Percentiles rank a stretch among this genome's conserved stretches.
Conservation (phyloP, 192 early-diverging fungal genomes). For the Rhizophagus sp. region DNA sequence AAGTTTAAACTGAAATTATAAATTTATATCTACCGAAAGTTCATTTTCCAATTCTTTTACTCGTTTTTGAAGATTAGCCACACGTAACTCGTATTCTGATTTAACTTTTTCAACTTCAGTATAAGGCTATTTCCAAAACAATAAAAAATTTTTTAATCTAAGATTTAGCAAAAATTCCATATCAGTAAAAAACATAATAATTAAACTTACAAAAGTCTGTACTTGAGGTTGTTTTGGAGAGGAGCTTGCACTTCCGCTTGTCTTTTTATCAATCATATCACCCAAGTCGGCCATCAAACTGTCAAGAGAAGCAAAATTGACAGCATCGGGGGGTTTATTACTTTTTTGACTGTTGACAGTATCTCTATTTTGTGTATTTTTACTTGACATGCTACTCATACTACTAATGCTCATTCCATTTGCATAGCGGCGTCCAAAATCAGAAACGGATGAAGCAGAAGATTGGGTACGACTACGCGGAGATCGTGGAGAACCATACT, state of each 20-base stretch:
- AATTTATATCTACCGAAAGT: slow-evolving; percentile 38
- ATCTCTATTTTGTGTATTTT: slow-evolving; percentile 18
- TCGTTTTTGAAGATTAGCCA: slow-evolving; percentile 60
- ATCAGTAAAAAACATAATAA: not conserved
- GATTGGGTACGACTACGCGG: slow-evolving; percentile 30
- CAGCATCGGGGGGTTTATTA: slow-evolving; percentile 11
- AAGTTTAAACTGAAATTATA: too few species aligned
- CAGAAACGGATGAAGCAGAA: slow-evolving; percentile 19
- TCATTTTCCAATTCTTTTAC: slow-evolving; percentile 70
- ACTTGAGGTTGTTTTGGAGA: not conserved
- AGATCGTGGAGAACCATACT: slow-evolving; percentile 16
- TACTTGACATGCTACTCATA: slow-evolving; percentile 27
- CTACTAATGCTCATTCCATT: slow-evolving; percentile 33
- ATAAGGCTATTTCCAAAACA: not conserved
- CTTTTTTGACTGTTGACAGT: slow-evolving; percentile 24
- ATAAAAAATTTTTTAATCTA: too few species aligned
- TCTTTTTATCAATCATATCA: slow-evolving; percentile 46
- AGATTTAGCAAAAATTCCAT: too few species aligned
- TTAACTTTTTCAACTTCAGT: slow-evolving; percentile 47
- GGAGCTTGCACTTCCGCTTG: not conserved
- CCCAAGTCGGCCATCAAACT: slow-evolving; percentile 78
- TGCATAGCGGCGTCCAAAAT: slow-evolving; percentile 24
- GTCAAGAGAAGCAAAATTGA: slow-evolving; percentile 67
- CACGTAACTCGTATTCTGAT: slow-evolving; percentile 66
- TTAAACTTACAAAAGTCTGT: not conserved